Evolutionary conservation across 441 rosid genomes (phyloP).

Genomic region (Geranium incanum): DNA sequence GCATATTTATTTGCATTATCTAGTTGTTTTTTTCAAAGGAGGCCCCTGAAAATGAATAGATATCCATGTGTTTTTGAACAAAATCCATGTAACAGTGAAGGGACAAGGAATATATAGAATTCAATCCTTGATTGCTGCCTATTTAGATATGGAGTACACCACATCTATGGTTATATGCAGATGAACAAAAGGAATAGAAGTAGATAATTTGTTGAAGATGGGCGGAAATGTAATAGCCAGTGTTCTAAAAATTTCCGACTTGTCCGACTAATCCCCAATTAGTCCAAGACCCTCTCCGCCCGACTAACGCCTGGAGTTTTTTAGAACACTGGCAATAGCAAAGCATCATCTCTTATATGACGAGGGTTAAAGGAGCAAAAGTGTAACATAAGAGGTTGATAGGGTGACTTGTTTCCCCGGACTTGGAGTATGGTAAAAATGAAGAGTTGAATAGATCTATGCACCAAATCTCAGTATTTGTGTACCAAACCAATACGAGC

Average conservation of each 20-base stretch:
- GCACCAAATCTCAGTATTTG: not conserved
- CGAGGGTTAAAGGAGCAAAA: not conserved
- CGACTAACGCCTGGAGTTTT: too few species aligned
- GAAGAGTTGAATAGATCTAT: not conserved
- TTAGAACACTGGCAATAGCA: too few species aligned
- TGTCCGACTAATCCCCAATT: too few species aligned
- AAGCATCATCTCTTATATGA: not conserved
- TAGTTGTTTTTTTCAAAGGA: not conserved
- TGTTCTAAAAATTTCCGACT: too few species aligned
- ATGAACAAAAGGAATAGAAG: not conserved
- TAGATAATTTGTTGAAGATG: not conserved
- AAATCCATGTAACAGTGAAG: not conserved
- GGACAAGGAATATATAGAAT: not conserved
- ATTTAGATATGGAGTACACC: too few species aligned
- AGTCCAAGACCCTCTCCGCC: too few species aligned
- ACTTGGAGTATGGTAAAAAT: not conserved
- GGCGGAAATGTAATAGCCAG: not conserved
- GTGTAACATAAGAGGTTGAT: not conserved
- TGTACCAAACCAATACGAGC: not conserved
- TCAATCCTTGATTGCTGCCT: not conserved
- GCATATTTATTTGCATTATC: not conserved
- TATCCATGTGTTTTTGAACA: not conserved
- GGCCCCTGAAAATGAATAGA: not conserved
- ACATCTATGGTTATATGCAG: not conserved
- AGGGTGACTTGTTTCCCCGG: not conserved